Evolutionary conservation across 169 alveolate genomes (phyloP).

Genomic region (Eimeria sp.): DNA sequence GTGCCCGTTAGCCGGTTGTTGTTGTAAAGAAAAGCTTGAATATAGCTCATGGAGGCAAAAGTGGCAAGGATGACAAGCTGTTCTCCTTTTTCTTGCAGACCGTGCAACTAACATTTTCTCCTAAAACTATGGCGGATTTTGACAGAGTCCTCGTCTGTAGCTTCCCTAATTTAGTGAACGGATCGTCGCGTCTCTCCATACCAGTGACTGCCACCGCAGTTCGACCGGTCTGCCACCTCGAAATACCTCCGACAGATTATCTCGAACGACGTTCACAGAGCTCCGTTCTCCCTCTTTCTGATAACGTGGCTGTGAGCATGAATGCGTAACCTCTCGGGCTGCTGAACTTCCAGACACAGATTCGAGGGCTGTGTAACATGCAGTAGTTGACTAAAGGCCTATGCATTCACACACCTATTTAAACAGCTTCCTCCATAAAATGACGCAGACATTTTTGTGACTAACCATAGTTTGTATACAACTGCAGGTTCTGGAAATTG

Average conservation of each 20-base stretch:
- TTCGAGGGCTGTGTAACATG: not conserved
- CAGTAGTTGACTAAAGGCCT: not conserved
- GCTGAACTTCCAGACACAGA: no score
- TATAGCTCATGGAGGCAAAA: not conserved
- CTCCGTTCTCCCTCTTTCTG: constrained; percentile 2
- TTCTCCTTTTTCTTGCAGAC: not conserved
- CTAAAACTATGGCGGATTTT: constrained; percentile 85
- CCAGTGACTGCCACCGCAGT: constrained; percentile 84
- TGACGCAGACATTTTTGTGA: no score
- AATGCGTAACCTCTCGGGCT: not conserved
- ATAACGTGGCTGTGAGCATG: constrained; percentile 44
- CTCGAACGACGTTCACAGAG: constrained; percentile 76
- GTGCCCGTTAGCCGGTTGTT: not conserved
- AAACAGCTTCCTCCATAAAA: not conserved
- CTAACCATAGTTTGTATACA: constrained; percentile 29
- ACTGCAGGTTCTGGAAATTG: constrained; percentile 93
- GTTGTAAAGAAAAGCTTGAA: not conserved
- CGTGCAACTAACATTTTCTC: constrained; percentile 82
- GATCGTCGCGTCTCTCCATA: constrained; percentile 19
- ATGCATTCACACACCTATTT: not conserved
- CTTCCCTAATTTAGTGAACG: constrained; percentile 80
- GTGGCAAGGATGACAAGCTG: not conserved
- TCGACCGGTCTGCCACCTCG: constrained; percentile 96
- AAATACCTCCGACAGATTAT: constrained; percentile 88
- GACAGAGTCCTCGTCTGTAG: constrained; percentile 68